These are phyloP conservation scores for Entophlyctis helioformis DNA, from an alignment of 192 early-diverging fungal genomes.

Conservation along the genomic window DNA sequence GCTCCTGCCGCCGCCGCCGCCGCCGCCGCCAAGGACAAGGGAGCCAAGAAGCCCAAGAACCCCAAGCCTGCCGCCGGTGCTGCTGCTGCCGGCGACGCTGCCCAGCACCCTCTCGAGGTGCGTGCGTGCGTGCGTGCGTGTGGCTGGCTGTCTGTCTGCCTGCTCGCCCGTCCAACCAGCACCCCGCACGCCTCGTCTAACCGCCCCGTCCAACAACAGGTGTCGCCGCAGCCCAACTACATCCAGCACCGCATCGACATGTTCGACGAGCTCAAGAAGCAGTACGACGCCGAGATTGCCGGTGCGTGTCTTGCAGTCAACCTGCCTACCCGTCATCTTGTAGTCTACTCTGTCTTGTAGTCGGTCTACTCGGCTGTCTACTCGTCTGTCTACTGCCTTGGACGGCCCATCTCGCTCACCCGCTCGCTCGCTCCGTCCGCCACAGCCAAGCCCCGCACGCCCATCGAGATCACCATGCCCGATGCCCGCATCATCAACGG, in stretches of 20 bases:
- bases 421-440: neutral
- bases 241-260: conserved; percentile 65
- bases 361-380: neutral
- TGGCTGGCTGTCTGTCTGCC: neutral
- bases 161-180: neutral
- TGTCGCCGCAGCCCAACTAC: conserved; percentile 61
- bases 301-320: conserved; percentile 21
- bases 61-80: conserved; percentile 1
- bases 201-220: conserved; percentile 10
- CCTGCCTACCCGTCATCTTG: neutral
- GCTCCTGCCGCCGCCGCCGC: neutral
- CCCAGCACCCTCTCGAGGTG: neutral
- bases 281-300: conserved; percentile 50
- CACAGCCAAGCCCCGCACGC: conserved; percentile 24
- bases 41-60: conserved; percentile 5
- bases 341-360: neutral
- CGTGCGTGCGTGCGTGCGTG: conserved; percentile 6
- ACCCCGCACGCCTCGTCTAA: neutral
- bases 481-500: conserved; percentile 74
- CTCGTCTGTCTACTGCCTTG: neutral
- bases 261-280: conserved; percentile 61
- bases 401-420: neutral
- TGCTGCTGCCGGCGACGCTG: neutral
- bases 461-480: conserved; percentile 69
- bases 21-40: conserved; percentile 1